Evolutionary conservation across 345 rosid species (phyloP).

Genomic region (Eucalyptus regnans): DNA sequence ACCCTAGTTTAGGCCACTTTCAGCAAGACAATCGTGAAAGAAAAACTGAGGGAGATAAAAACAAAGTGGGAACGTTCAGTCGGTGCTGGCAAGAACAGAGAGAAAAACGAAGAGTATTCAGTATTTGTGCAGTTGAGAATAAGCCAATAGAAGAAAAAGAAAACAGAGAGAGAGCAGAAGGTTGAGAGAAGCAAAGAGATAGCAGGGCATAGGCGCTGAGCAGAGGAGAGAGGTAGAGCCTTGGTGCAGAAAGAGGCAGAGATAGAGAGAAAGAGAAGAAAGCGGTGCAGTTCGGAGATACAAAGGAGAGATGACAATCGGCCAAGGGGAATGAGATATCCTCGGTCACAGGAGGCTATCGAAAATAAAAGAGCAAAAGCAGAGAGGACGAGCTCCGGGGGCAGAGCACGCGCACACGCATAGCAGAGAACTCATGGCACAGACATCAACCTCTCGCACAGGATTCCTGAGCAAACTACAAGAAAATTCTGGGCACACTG

Average conservation of each 20-base stretch:
- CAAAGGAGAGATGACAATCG: neutral
- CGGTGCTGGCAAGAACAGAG: no score
- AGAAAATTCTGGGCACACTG: no score
- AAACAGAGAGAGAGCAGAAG: neutral
- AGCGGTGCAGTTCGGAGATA: neutral
- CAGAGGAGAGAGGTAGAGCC: neutral
- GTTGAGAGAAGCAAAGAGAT: neutral
- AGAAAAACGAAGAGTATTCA: no score
- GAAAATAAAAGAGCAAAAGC: neutral
- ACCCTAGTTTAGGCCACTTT: no score
- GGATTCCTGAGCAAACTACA: no score
- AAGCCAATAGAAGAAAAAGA: no score
- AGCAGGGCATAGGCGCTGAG: neutral
- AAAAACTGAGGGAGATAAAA: no score
- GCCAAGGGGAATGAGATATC: neutral
- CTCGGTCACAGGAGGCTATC: neutral
- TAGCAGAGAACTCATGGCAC: neutral
- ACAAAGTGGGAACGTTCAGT: no score
- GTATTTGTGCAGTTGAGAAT: no score
- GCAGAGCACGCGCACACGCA: neutral
- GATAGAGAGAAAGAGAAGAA: neutral
- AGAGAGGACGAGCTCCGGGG: neutral
- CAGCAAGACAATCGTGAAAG: no score
- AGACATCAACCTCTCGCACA: no score
- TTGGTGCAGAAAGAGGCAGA: neutral